Conservation (phyloP, 106 monocot genomes). For the Dendrobium nobile region DNA sequence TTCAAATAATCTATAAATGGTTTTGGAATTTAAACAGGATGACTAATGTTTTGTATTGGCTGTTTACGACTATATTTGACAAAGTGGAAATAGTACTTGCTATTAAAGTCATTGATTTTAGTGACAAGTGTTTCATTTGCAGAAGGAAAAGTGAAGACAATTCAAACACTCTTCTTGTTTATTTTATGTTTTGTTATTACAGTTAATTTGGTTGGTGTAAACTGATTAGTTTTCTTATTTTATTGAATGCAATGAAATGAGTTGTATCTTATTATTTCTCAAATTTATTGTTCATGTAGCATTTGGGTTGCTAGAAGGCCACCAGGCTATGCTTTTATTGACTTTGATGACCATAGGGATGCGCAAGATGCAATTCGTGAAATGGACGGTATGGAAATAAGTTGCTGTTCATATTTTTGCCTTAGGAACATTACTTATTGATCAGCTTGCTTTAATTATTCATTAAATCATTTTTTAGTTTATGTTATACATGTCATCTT, state of each 20-base stretch:
- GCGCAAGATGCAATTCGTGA: constrained; percentile 72
- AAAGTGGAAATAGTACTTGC: neutral
- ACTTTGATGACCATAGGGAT: constrained; percentile 67
- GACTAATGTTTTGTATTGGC: neutral
- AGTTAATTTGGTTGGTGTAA: neutral
- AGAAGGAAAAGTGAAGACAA: neutral
- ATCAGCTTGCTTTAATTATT: neutral
- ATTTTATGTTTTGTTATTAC: neutral
- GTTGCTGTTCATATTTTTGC: neutral
- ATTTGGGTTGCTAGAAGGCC: constrained; percentile 79
- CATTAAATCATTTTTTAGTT: neutral
- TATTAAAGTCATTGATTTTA: neutral
- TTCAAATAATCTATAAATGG: neutral
- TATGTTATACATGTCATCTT: neutral
- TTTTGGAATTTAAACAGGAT: neutral
- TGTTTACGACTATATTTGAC: neutral
- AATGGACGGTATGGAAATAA: constrained; percentile 46
- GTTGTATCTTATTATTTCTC: neutral
- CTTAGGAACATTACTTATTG: neutral
- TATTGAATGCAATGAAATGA: neutral
- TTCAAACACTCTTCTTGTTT: neutral
- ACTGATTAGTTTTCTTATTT: neutral
- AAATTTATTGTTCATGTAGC: constrained; percentile 24
- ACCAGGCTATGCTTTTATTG: constrained; percentile 75
- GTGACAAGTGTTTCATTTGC: neutral